Conservation (phyloP, 2,329 filamentous ascomycete genomes). For the Stagonosporopsis rhizophila region DNA sequence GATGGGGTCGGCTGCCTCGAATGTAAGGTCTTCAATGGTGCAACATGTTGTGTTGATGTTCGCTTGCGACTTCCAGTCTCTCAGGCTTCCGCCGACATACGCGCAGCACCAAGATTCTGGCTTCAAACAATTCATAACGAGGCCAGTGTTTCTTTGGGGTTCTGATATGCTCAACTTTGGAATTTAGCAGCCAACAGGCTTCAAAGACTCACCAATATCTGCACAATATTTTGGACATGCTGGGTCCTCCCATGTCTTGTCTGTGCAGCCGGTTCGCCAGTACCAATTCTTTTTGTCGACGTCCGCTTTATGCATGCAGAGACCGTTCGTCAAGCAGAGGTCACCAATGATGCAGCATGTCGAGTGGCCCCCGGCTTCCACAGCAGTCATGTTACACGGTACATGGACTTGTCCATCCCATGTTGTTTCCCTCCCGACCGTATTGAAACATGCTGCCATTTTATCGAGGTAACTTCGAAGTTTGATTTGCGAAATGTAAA, state of each 20-base stretch:
- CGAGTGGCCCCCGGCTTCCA: conserved; percentile 15
- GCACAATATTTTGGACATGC: conserved; percentile 15
- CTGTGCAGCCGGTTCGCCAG: conserved; percentile 21
- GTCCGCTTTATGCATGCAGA: conserved; percentile 14
- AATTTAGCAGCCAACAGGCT: background rate
- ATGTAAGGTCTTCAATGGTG: conserved; percentile 13
- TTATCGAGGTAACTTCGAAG: background rate
- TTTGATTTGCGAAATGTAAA: background rate
- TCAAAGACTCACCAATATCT: conserved; percentile 4
- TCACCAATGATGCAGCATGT: conserved; percentile 17
- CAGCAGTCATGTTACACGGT: conserved; percentile 20
- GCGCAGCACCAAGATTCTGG: conserved; percentile 5
- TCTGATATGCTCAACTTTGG: background rate
- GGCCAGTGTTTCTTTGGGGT: background rate
- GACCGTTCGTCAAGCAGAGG: conserved; percentile 21
- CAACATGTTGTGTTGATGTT: conserved; percentile 15
- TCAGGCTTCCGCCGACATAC: conserved; percentile 2
- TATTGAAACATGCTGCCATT: conserved; percentile 4
- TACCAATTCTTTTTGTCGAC: conserved; percentile 12
- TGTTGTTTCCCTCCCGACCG: background rate
- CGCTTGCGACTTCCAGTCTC: background rate
- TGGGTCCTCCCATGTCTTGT: conserved; percentile 18
- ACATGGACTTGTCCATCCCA: conserved; percentile 1
- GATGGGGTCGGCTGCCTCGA: conserved; percentile 8
- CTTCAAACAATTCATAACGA: conserved; percentile 15